These are phyloP conservation scores for Laguncularia racemosa DNA, from an alignment of 345 rosid species.

Conservation along the genomic window DNA sequence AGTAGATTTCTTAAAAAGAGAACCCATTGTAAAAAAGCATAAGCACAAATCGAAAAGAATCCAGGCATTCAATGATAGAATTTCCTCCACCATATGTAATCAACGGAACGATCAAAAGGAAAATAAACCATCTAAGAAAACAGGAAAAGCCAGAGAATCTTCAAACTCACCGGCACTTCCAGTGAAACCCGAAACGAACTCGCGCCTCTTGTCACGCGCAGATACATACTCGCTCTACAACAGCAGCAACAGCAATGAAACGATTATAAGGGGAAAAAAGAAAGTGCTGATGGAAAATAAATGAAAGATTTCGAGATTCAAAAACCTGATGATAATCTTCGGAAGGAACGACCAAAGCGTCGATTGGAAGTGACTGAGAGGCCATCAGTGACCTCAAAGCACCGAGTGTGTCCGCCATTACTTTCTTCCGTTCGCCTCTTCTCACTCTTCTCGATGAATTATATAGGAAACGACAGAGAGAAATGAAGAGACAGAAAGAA, in stretches of 20 bases:
- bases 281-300: background rate
- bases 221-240: constrained; percentile 91
- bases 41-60: too few relatives aligned
- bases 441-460: background rate
- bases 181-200: constrained; percentile 83
- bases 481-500: background rate
- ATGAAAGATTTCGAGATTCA: background rate
- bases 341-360: constrained; percentile 78
- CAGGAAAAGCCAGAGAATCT: background rate
- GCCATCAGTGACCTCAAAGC: constrained; percentile 81
- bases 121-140: background rate
- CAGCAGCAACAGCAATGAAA: background rate
- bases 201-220: constrained; percentile 74
- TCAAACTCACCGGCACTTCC: constrained; percentile 75
- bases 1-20: background rate
- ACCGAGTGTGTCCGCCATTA: constrained; percentile 56
- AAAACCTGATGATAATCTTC: constrained; percentile 91
- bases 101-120: too few relatives aligned
- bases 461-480: background rate
- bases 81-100: too few relatives aligned
- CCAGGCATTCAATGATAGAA: too few relatives aligned
- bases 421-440: background rate
- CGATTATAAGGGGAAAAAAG: background rate
- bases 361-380: constrained; percentile 86
- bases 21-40: background rate